Evolutionary conservation across 176 grass and related monocot genomes (phyloP).

Genomic region (Carex kokanica): DNA sequence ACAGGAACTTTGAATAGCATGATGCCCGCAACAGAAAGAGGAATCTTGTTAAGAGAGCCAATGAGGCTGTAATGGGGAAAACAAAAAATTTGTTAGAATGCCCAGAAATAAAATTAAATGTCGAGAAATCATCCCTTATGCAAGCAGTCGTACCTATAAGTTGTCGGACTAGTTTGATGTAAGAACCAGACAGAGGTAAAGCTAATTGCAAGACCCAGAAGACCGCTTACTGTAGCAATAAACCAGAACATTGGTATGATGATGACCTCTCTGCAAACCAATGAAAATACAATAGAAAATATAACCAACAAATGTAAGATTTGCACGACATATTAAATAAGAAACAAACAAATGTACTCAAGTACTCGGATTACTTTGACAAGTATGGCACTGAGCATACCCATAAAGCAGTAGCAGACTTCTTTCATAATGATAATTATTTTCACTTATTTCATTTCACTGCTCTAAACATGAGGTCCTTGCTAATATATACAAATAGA

Average conservation of each 20-base stretch:
- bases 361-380: not conserved
- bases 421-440: not conserved
- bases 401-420: not conserved
- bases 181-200: constrained; percentile 94
- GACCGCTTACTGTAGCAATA: constrained; percentile 67
- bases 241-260: constrained; percentile 82
- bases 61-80: constrained; percentile 48
- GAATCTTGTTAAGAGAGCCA: constrained; percentile 90
- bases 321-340: not conserved
- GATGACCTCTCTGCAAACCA: constrained; percentile 52
- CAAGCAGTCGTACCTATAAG: constrained; percentile 55
- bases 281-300: constrained; percentile 2
- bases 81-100: not conserved
- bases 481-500: not conserved
- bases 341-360: not conserved
- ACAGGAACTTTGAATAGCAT: constrained; percentile 71
- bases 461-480: not conserved
- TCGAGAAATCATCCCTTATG: not conserved
- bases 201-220: constrained; percentile 79
- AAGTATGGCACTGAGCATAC: not conserved
- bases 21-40: constrained; percentile 77
- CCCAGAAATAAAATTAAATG: not conserved
- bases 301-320: not conserved
- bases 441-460: not conserved
- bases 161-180: constrained; percentile 75